Evolutionary conservation across 2,329 filamentous ascomycete species (phyloP).

Genomic region (Monosporascus sp.): DNA sequence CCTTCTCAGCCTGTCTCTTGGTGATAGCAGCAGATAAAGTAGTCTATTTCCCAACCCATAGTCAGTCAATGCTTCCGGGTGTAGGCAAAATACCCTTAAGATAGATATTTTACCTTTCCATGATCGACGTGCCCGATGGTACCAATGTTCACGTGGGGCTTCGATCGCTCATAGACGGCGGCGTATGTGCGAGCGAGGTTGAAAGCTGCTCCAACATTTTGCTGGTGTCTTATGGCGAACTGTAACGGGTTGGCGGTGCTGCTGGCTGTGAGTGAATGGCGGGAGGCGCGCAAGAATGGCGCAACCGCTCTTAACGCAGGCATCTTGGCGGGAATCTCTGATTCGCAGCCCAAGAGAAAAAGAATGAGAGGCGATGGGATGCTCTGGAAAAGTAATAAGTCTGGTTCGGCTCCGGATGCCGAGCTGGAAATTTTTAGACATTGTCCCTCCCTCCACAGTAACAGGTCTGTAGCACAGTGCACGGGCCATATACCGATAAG

Average conservation of each 20-base stretch:
- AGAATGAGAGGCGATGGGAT: conserved; percentile 5
- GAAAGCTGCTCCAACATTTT: conserved; percentile 59
- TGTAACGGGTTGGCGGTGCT: conserved; percentile 72
- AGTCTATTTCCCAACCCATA: conserved; percentile 54
- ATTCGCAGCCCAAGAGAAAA: conserved; percentile 5
- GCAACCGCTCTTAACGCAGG: conserved; percentile 71
- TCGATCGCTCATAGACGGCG: conserved; percentile 75
- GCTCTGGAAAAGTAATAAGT: background rate
- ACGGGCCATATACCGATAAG: background rate
- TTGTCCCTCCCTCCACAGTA: background rate
- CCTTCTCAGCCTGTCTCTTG: conserved; percentile 94
- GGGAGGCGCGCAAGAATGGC: conserved; percentile 78
- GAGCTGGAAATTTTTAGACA: background rate
- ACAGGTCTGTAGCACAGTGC: background rate
- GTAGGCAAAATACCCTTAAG: no score
- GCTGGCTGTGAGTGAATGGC: conserved; percentile 65
- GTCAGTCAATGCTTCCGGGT: conserved; percentile 13
- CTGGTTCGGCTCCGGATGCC: background rate
- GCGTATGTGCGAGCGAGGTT: conserved; percentile 63
- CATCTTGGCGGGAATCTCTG: conserved; percentile 50
- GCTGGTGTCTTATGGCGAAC: conserved; percentile 53
- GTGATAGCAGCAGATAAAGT: conserved; percentile 98
- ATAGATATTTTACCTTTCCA: conserved; percentile 69
- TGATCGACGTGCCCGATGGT: conserved; percentile 99
- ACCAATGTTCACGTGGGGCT: conserved; percentile 99